Conservation (phyloP, 2,329 filamentous ascomycete species). For the Aspergillus spinulosporus region DNA sequence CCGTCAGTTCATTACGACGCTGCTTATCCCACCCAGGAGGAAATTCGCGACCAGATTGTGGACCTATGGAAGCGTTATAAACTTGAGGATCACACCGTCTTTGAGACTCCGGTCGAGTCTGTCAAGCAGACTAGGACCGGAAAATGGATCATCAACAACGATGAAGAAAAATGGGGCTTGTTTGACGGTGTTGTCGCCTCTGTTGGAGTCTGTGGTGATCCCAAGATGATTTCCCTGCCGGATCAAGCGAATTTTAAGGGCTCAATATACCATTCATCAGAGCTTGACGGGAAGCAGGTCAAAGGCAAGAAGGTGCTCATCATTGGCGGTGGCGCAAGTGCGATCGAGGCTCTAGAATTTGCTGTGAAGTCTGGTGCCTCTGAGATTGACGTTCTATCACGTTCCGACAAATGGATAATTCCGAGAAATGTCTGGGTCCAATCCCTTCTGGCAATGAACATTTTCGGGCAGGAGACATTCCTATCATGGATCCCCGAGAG, state of each 20-base stretch:
- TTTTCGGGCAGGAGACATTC: conserved; percentile 74
- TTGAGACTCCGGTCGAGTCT: conserved; percentile 68
- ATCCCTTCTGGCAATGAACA: conserved; percentile 70
- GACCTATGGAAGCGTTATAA: conserved; percentile 74
- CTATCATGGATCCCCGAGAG: conserved; percentile 77
- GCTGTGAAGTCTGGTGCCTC: conserved; percentile 65
- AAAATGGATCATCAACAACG: conserved; percentile 75
- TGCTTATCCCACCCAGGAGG: conserved; percentile 74
- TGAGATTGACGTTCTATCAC: conserved; percentile 70
- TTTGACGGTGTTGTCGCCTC: conserved; percentile 80
- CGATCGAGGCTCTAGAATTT: conserved; percentile 80
- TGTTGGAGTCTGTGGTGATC: conserved; percentile 76
- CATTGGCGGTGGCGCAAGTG: conserved; percentile 74
- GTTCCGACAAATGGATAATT: conserved; percentile 85
- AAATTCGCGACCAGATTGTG: conserved; percentile 72
- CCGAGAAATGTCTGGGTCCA: conserved; percentile 76
- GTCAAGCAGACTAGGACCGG: conserved; percentile 68
- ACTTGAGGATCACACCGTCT: conserved; percentile 68
- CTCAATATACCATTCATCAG: conserved; percentile 70
- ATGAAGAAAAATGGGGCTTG: conserved; percentile 65
- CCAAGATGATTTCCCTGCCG: conserved; percentile 69
- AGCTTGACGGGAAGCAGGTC: conserved; percentile 70
- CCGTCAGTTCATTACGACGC: conserved; percentile 72
- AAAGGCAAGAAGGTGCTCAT: conserved; percentile 74
- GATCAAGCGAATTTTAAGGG: conserved; percentile 73